These are phyloP conservation scores for Viridothelium virens DNA, from an alignment of 495 filamentous ascomycete genomes.

Conservation along the genomic window DNA sequence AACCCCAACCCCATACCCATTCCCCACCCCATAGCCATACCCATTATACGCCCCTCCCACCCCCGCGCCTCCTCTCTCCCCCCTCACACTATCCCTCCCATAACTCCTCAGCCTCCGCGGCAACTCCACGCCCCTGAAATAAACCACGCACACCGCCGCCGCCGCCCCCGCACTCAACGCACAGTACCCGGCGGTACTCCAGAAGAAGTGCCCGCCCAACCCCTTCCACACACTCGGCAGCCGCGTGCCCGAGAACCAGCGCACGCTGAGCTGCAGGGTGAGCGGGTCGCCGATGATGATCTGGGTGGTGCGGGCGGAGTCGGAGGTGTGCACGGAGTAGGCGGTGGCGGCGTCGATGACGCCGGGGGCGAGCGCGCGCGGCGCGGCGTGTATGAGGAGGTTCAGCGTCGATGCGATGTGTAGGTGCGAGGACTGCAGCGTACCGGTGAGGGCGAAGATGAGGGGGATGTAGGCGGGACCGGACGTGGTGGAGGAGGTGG, in stretches of 20 bases:
- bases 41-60: conserved; percentile 25
- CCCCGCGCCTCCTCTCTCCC: conserved; percentile 21
- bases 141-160: conserved; percentile 46
- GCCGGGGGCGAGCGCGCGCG: conserved; percentile 45
- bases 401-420: conserved; percentile 88
- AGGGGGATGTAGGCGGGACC: conserved; percentile 50
- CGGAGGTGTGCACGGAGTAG: conserved; percentile 61
- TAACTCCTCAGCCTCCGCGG: conserved; percentile 41
- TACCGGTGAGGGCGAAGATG: conserved; percentile 81
- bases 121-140: conserved; percentile 57
- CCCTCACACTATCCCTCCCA: conserved; percentile 33
- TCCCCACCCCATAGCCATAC: conserved; percentile 35
- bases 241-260: conserved; percentile 73
- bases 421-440: conserved; percentile 78
- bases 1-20: conserved; percentile 25
- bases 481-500: conserved; percentile 18
- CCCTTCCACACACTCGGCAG: conserved; percentile 48
- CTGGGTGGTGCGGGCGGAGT: conserved; percentile 39
- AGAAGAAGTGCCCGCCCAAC: conserved; percentile 59
- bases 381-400: conserved; percentile 69
- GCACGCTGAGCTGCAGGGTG: conserved; percentile 68
- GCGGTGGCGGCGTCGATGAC: conserved; percentile 77
- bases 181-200: conserved; percentile 59
- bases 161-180: conserved; percentile 51
- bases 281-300: conserved; percentile 83